Evolutionary conservation across 2,329 filamentous ascomycete species (phyloP), one percentile per base, ranked within the genome.

Genomic region (Diplodia corticola): DNA sequence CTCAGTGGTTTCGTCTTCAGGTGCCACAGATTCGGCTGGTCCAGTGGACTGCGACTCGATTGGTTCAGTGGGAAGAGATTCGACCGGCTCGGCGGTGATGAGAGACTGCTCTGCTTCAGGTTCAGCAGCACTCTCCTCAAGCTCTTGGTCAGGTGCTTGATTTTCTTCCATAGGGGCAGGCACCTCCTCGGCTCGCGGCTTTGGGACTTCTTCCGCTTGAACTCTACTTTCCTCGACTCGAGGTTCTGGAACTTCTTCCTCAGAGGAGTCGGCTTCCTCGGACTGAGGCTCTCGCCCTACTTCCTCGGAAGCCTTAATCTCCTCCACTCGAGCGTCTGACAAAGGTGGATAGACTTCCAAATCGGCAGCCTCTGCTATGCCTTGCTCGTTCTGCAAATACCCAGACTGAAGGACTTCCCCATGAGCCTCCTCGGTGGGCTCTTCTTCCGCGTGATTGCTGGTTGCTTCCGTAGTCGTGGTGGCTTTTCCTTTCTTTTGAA

Each of bases 401-500:
- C 30, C 33, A 10, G 46, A 22, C 13, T 44, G 5, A 26, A 30
- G 10, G 6, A 13, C 15, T 10, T 44, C 46, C 7, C 24, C 20
- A 1, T 53, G 44, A 5, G 28, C 44, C n/a, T 50, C 37, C n/a
- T 37, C 37, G 9, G 28, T 10, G 12, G n/a, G 28, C 9, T 61
- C 57, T 15, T 33, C 28, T 5, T 35, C 22, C 2, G 26, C 15
- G 9, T 37, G 15, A 17, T 22, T 24, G 20, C 9, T 30, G 13
- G 53, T 24, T 2, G 12, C 12, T 22, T 33, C 44, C 44, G 53
- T 51, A 17, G 30, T 10, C 4, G 50, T 26, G 2, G 50, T n/a
- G 4, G 40, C 13, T 20, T 63, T 68, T 49, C 46, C 63, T 65
- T 66, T 66, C 55, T 40, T 51, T 15, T n/a, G n/a, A n/a, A n/a